These are phyloP conservation scores for Phytophthora boehmeriae DNA, from an alignment of 352 stramenopile genomes.

Conservation along the genomic window DNA sequence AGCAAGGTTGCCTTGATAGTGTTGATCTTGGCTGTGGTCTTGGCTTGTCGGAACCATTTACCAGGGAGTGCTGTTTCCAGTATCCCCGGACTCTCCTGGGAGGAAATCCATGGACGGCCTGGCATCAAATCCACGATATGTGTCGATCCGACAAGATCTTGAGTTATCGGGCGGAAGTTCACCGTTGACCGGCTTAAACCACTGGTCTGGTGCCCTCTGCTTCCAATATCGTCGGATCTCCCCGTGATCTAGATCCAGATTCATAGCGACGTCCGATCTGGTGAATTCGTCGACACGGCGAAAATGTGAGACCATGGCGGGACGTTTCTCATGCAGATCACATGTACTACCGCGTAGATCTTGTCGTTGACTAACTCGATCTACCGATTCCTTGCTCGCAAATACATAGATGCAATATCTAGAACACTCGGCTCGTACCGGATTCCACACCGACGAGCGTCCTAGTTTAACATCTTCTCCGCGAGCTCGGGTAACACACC, in stretches of 20 bases:
- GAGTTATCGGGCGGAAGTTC: neutral
- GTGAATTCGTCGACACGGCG: no score
- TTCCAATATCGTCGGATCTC: neutral
- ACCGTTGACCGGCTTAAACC: neutral
- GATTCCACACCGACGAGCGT: no score
- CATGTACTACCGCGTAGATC: slow-evolving; percentile 1
- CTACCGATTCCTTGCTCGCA: no score
- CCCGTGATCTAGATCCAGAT: no score
- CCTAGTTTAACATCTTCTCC: no score
- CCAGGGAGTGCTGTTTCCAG: neutral
- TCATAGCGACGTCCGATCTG: no score
- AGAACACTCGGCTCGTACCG: no score
- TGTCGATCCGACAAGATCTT: no score
- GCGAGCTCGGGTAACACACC: slow-evolving; percentile 9
- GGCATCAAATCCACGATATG: no score
- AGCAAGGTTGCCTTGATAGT: neutral
- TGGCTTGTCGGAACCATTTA: neutral
- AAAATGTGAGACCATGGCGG: neutral
- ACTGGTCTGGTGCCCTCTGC: neutral
- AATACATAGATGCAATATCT: no score
- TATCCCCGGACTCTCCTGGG: slow-evolving; percentile 17
- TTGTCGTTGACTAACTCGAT: no score
- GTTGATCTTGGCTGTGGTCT: neutral
- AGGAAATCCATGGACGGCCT: no score
- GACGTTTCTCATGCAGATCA: slow-evolving; percentile 9